Percentiles rank a stretch among this genome's conserved stretches.
phyloP scores from a whole-genome alignment of 164 flowering plant genomes.

The Chimonanthus praecox region DNA sequence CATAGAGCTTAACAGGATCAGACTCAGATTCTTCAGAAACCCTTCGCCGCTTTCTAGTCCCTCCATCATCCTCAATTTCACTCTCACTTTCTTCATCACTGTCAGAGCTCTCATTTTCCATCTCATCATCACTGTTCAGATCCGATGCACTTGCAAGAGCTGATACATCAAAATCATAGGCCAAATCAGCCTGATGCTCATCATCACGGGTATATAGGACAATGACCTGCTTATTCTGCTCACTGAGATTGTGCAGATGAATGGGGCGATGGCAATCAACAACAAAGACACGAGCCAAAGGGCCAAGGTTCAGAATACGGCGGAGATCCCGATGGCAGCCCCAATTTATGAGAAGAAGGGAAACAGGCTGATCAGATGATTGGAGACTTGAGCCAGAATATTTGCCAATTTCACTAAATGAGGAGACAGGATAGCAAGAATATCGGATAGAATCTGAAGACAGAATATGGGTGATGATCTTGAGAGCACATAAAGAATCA shows the following conservation, averaged over 20 bases:
- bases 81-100: conserved; percentile 31
- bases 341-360: conserved; percentile 81
- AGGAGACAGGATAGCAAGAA: conserved; percentile 82
- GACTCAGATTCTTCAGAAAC: conserved; percentile 22
- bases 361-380: conserved; percentile 37
- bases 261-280: conserved; percentile 89
- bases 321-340: conserved; percentile 84
- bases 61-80: conserved; percentile 41
- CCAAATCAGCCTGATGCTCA: conserved; percentile 72
- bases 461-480: conserved; percentile 56
- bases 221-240: conserved; percentile 54
- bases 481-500: conserved; percentile 80
- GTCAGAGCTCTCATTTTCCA: conserved; percentile 30
- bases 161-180: conserved; percentile 73
- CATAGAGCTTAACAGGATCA: conserved; percentile 45
- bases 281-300: conserved; percentile 60
- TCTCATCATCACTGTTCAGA: conserved; percentile 58
- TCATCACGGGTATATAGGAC: conserved; percentile 75
- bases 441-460: conserved; percentile 75
- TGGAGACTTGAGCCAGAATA: conserved; percentile 42
- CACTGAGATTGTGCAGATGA: conserved; percentile 78
- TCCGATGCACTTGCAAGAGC: conserved; percentile 63
- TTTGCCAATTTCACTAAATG: conserved; percentile 66
- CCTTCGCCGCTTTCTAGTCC: conserved; percentile 47
- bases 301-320: conserved; percentile 44